A percentile compares a stretch with the other conserved stretches of the same genome.
Conservation (phyloP, 2,329 filamentous ascomycete species). For the Cladorrhinum sp. region DNA sequence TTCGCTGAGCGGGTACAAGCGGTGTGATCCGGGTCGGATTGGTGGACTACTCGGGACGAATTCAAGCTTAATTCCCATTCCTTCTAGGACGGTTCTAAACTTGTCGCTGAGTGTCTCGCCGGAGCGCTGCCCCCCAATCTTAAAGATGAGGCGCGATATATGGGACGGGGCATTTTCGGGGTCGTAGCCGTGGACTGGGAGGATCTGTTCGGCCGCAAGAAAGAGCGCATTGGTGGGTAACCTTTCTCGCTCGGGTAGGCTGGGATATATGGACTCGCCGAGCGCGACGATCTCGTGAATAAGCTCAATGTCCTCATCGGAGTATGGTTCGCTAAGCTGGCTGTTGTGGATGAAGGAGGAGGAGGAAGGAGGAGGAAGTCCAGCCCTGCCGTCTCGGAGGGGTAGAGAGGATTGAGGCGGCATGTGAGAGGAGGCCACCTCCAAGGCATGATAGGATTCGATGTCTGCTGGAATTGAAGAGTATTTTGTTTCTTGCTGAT, state of each 20-base stretch:
- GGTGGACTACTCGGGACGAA: constrained; percentile 37
- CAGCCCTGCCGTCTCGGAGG: constrained; percentile 35
- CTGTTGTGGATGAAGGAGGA: constrained; percentile 23
- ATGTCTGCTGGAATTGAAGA: constrained; percentile 14
- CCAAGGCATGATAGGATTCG: constrained; percentile 36
- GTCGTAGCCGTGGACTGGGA: constrained; percentile 67
- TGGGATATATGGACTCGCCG: constrained; percentile 63
- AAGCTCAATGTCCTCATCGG: constrained; percentile 63
- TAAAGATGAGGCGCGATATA: constrained; percentile 75
- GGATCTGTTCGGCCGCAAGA: constrained; percentile 71
- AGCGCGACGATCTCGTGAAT: constrained; percentile 72
- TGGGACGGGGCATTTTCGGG: constrained; percentile 69
- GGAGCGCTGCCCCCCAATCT: constrained; percentile 65
- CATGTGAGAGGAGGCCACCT: constrained; percentile 35
- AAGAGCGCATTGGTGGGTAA: constrained; percentile 77
- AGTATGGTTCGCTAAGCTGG: constrained; percentile 43
- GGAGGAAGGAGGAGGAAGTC: constrained; percentile 25
- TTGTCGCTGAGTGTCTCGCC: constrained; percentile 61
- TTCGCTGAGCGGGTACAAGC: constrained; percentile 12
- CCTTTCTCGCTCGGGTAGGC: constrained; percentile 57
- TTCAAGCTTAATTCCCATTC: constrained; percentile 70
- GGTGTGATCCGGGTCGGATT: constrained; percentile 9
- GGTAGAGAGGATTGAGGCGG: constrained; percentile 37
- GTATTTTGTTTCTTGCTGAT: constrained; percentile 4
- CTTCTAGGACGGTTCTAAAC: constrained; percentile 64